These are phyloP conservation scores for Trichosanthes truncata DNA, from an alignment of 306 rosid genomes.

Conservation along the genomic window DNA sequence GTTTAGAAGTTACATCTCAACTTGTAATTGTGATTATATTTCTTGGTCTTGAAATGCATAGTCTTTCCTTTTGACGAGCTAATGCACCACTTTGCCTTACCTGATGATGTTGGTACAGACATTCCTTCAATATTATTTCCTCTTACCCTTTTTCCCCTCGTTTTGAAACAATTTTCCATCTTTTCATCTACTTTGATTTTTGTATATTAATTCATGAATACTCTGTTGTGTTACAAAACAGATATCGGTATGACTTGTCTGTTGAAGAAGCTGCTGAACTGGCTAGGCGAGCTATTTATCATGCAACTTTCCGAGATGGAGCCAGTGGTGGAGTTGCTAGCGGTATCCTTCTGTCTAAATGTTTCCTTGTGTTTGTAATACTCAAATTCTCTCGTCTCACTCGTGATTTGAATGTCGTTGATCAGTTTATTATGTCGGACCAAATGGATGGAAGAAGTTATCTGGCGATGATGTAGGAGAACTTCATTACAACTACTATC, in stretches of 20 bases:
- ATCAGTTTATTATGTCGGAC: constrained; percentile 74
- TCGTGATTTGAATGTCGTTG: not conserved
- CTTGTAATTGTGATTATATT: not conserved
- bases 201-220: not conserved
- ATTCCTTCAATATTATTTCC: not conserved
- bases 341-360: constrained; percentile 27
- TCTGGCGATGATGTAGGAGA: constrained; percentile 92
- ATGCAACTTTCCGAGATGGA: constrained; percentile 93
- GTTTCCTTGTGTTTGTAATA: not conserved
- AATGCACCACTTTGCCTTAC: not conserved
- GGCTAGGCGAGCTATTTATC: constrained; percentile 83
- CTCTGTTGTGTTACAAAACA: constrained; percentile 8
- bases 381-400: too few relatives aligned
- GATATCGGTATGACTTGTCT: constrained; percentile 69
- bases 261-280: constrained; percentile 79
- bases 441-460: constrained; percentile 78
- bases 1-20: not conserved
- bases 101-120: not conserved
- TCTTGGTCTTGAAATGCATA: not conserved
- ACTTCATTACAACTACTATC: constrained; percentile 66
- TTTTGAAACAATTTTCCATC: not conserved
- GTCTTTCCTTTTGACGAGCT: not conserved
- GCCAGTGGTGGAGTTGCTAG: constrained; percentile 99
- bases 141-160: not conserved
- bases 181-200: not conserved